Percentiles rank a stretch among this genome's conserved stretches.
Conservation (phyloP, 495 filamentous ascomycete species). For the Hyaloscypha bicolor region DNA sequence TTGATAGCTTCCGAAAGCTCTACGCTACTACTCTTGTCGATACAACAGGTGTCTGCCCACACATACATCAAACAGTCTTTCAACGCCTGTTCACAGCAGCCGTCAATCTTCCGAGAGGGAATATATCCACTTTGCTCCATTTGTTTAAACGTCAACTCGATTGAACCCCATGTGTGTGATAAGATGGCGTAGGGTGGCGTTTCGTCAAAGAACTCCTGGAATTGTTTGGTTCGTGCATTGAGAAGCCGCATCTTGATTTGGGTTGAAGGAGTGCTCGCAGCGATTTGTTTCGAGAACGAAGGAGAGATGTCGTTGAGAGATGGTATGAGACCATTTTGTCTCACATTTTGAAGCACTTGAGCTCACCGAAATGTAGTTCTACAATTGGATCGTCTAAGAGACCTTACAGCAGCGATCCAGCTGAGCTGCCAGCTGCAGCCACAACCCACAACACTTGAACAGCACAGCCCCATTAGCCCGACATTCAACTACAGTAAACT, state of each 20-base stretch:
- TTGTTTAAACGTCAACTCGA: neutral
- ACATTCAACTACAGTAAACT: no score
- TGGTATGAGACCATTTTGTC: no score
- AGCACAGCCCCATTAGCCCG: no score
- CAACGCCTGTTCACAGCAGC: neutral
- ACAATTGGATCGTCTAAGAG: no score
- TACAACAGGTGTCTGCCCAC: neutral
- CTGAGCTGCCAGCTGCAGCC: no score
- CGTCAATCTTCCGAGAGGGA: neutral
- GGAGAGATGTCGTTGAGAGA: neutral
- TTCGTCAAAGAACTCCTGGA: neutral
- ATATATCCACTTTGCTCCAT: neutral
- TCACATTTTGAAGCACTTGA: no score
- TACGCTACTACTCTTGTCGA: neutral
- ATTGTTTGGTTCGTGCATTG: neutral
- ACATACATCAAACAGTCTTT: neutral
- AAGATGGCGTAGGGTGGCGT: neutral
- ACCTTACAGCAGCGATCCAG: no score
- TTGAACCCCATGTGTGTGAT: neutral
- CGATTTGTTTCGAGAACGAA: neutral
- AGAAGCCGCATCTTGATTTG: neutral
- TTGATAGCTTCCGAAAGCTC: slow-evolving; percentile 1
- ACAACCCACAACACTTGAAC: no score
- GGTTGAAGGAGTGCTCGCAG: neutral
- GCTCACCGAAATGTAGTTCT: no score